Conservation (phyloP, 371 early-diverging fungal species). For the Antonospora locustae region DNA sequence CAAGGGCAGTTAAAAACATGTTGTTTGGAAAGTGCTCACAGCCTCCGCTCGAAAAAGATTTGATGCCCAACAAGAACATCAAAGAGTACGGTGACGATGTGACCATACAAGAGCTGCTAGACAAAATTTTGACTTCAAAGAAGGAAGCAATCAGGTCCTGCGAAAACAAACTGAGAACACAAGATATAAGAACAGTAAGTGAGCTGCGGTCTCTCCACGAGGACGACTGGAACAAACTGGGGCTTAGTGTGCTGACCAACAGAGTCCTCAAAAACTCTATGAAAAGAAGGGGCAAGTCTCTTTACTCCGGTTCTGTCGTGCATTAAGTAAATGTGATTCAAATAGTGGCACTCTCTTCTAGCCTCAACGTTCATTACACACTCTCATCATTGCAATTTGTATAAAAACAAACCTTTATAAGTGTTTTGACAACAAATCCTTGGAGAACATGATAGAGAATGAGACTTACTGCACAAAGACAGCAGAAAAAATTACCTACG, state of each 20-base stretch:
- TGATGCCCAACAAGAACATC: constrained; percentile 30
- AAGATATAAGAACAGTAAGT: constrained; percentile 66
- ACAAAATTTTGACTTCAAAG: constrained; percentile 30
- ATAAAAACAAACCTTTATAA: no score
- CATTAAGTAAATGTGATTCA: no score
- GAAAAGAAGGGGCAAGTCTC: constrained; percentile 46
- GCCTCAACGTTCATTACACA: no score
- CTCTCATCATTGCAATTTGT: no score
- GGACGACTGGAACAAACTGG: constrained; percentile 55
- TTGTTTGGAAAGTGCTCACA: constrained; percentile 49
- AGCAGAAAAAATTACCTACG: no score
- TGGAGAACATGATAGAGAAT: not conserved
- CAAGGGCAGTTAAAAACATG: constrained; percentile 61
- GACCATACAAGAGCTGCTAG: constrained; percentile 45
- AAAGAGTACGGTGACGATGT: constrained; percentile 42
- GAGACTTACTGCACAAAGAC: no score
- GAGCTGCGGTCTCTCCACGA: constrained; percentile 58
- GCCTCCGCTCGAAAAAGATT: constrained; percentile 52
- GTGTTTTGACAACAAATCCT: not conserved
- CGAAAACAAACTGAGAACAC: constrained; percentile 54
- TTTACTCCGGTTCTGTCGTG: no score
- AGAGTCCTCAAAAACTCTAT: constrained; percentile 61
- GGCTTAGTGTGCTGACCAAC: constrained; percentile 68
- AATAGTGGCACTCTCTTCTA: no score
- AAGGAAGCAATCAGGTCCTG: constrained; percentile 41